Base-by-base conservation (phyloP, 306 rosid species). In the Citrullus colocynthis region DNA sequence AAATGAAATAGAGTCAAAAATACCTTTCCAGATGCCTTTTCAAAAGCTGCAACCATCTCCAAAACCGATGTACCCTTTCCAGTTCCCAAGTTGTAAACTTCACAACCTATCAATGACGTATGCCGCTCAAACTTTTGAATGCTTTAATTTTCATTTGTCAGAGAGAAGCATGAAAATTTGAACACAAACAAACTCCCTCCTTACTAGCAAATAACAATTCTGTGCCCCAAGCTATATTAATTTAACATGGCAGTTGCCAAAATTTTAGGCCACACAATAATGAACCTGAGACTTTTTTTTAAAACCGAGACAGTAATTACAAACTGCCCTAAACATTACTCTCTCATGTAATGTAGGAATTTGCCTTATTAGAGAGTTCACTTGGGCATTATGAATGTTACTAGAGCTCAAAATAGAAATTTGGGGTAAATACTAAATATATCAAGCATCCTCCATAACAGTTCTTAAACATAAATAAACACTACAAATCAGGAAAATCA, bases 11-110 rank as follows among this genome's bases (percentile, higher is more conserved):
- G 66, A 66, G 64, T 6, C 2, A 70, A 70, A 30, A 13, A 54
- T 80, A 96, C 99, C 98, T 89, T 92, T 84, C 90, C 96, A 44
- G 97, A 87, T 80, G 98, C 98, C 85, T 90, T 82, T 80, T 92
- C 99, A 88, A 96, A 96, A 81, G 99, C 94, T 17, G 80, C 69
- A 61, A 96, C 98, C 91, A 96, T 96, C 90, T 96, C 97, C 88
- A 91, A 82, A 70, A 96, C 98, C 7, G 99, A 96, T 59, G 98
- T 93, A 82, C 99, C 99, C 80, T 88, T 93, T 74, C 99, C 99
- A 4, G 99, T 96, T 69, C 99, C 99, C 88, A 96, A 79, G 85
- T 96, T 96, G 87, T 86, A 96, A 62, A 96, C 98, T 84, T 91
- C 98, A 64, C 99, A 96, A 75, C 97, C 98, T 96, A 87, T 75